Conservation (phyloP, 169 alveolate genomes). For the Eimeria maxima region DNA sequence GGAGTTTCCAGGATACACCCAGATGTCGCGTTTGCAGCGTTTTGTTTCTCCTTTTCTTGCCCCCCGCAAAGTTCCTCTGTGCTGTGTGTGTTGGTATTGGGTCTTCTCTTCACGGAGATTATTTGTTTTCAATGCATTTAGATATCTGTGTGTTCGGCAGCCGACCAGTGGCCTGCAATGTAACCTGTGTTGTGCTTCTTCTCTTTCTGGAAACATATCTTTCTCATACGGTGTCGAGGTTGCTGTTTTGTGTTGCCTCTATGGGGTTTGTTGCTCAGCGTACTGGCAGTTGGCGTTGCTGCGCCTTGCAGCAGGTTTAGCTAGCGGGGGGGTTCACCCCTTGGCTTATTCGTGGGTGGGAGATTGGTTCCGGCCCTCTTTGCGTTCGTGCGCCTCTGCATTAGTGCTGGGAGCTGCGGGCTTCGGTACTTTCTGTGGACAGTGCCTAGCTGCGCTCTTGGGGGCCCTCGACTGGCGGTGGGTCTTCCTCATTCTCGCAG, state of each 20-base stretch:
- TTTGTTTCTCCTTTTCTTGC: too few relatives aligned
- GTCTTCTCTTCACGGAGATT: too few relatives aligned
- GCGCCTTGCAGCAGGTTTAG: conserved; percentile 72
- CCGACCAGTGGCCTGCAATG: too few relatives aligned
- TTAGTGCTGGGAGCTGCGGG: conserved; percentile 80
- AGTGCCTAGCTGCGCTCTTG: conserved; percentile 75
- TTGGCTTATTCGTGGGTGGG: conserved; percentile 80
- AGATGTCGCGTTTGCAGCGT: too few relatives aligned
- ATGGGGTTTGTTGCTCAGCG: not conserved
- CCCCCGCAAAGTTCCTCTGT: too few relatives aligned
- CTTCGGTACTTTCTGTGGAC: conserved; percentile 79
- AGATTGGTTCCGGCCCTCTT: conserved; percentile 78
- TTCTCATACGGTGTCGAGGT: not conserved
- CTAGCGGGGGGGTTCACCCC: conserved; percentile 77
- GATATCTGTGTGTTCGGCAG: too few relatives aligned
- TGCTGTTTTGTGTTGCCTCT: not conserved
- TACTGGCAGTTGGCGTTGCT: conserved; percentile 71
- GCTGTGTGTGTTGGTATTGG: too few relatives aligned
- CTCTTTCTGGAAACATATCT: too few relatives aligned
- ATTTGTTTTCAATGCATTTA: too few relatives aligned
- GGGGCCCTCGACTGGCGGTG: conserved; percentile 84
- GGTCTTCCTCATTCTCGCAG: conserved; percentile 73
- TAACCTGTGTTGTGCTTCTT: too few relatives aligned
- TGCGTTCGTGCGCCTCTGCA: conserved; percentile 80
- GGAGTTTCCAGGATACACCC: too few relatives aligned